Evolutionary conservation across 495 filamentous ascomycete genomes (phyloP).

Genomic region (Penicillium cinerascens): DNA sequence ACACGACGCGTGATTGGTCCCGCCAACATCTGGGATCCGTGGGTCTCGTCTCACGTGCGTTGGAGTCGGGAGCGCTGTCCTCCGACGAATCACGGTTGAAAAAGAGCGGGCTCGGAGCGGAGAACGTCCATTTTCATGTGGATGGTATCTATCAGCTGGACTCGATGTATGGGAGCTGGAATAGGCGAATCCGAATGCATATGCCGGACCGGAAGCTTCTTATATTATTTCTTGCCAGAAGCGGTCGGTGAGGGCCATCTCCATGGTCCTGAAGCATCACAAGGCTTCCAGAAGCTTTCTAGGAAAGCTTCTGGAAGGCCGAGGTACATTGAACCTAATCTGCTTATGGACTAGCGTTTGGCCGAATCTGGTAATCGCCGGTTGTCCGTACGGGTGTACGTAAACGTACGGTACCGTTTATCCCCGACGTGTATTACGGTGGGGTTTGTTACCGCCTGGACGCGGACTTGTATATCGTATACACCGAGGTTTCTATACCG

Average conservation of each 20-base stretch:
- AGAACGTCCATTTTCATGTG: background rate
- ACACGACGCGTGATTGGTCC: slow-evolving; percentile 11
- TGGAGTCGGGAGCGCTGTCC: slow-evolving; percentile 23
- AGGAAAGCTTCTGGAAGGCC: slow-evolving; percentile 21
- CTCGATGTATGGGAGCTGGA: background rate
- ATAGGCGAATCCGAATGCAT: background rate
- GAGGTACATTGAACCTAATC: slow-evolving; percentile 10
- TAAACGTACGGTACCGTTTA: slow-evolving; percentile 1
- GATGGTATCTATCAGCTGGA: background rate
- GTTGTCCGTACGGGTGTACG: background rate
- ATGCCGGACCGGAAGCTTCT: background rate
- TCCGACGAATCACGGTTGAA: slow-evolving; percentile 22
- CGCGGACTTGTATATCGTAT: background rate
- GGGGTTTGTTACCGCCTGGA: background rate
- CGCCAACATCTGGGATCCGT: background rate
- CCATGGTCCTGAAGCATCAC: background rate
- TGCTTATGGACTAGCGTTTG: background rate
- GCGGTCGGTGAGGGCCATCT: background rate
- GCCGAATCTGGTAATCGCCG: background rate
- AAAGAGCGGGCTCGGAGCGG: background rate
- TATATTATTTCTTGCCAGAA: background rate
- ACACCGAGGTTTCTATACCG: background rate
- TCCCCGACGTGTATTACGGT: slow-evolving; percentile 7
- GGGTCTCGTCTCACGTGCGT: slow-evolving; percentile 23
- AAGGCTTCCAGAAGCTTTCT: slow-evolving; percentile 10